Evolutionary conservation across 2,329 filamentous ascomycete species (phyloP).

Genomic region (Mycocentrospora acerina): DNA sequence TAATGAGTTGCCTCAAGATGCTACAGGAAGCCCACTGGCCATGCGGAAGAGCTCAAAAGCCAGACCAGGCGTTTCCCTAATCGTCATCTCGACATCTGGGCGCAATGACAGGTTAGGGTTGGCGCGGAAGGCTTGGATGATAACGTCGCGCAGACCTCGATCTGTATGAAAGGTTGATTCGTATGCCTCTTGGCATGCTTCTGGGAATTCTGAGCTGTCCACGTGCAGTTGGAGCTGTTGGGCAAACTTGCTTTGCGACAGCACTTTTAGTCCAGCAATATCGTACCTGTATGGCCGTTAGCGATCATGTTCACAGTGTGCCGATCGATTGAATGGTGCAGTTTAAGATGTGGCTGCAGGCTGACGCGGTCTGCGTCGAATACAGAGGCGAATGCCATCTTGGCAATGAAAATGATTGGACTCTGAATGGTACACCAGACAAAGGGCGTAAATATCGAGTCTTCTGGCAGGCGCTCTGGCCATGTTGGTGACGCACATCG

Average conservation of each 20-base stretch:
- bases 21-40: conserved; percentile 48
- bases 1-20: conserved; percentile 19
- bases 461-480: conserved; percentile 15
- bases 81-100: conserved; percentile 47
- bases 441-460: conserved; percentile 4
- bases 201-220: conserved; percentile 48
- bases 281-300: conserved; percentile 45
- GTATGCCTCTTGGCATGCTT: conserved; percentile 53
- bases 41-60: conserved; percentile 53
- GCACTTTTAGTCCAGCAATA: conserved; percentile 49
- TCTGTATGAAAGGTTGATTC: conserved; percentile 52
- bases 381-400: conserved; percentile 1
- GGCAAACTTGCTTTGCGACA: conserved; percentile 51
- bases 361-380: conserved; percentile 24
- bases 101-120: conserved; percentile 50
- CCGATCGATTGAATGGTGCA: background rate
- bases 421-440: conserved; percentile 8
- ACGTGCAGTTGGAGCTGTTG: conserved; percentile 48
- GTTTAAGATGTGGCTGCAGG: conserved; percentile 3
- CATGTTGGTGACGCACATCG: conserved; percentile 28
- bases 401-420: conserved; percentile 17
- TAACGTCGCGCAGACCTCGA: conserved; percentile 50
- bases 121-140: conserved; percentile 50
- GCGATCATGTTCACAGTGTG: conserved; percentile 11
- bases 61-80: conserved; percentile 49